Evolutionary conservation across 495 filamentous ascomycete species (phyloP).

Genomic region (Ascobolus immersus): DNA sequence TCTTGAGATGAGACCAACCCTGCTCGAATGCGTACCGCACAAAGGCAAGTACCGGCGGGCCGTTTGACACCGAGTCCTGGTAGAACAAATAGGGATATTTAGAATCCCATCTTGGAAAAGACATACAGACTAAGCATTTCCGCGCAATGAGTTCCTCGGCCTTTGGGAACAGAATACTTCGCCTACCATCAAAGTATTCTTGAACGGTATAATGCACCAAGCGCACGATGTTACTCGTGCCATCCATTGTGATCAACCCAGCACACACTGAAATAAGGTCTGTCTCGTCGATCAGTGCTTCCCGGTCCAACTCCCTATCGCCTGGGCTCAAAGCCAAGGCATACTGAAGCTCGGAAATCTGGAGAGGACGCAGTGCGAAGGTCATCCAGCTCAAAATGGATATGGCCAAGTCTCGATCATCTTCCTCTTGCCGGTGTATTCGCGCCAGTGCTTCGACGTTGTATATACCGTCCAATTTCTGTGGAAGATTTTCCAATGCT

Average conservation of each 20-base stretch:
- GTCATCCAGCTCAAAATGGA: not conserved
- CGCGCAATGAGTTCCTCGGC: not conserved
- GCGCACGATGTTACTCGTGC: not conserved
- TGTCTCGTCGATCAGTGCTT: not conserved
- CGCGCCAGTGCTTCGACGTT: not conserved
- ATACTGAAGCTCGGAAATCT: not conserved
- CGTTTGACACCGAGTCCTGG: too few relatives aligned
- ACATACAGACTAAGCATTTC: not conserved
- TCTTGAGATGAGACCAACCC: not conserved
- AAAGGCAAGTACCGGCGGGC: too few relatives aligned
- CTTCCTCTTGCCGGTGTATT: not conserved
- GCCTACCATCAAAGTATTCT: constrained; percentile 5
- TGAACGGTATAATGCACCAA: constrained; percentile 7
- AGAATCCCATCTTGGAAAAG: too few relatives aligned
- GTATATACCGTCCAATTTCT: not conserved
- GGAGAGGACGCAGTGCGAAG: not conserved
- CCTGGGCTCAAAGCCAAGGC: not conserved
- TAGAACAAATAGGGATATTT: not conserved
- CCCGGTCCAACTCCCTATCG: not conserved
- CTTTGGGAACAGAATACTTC: not conserved
- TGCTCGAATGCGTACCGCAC: not conserved
- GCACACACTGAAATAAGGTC: constrained; percentile 2
- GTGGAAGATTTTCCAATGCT: not conserved
- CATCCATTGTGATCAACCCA: constrained; percentile 5
- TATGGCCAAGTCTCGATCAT: not conserved